Conservation (phyloP, 2,329 filamentous ascomycete species). For the Cercospora nicotianae region DNA sequence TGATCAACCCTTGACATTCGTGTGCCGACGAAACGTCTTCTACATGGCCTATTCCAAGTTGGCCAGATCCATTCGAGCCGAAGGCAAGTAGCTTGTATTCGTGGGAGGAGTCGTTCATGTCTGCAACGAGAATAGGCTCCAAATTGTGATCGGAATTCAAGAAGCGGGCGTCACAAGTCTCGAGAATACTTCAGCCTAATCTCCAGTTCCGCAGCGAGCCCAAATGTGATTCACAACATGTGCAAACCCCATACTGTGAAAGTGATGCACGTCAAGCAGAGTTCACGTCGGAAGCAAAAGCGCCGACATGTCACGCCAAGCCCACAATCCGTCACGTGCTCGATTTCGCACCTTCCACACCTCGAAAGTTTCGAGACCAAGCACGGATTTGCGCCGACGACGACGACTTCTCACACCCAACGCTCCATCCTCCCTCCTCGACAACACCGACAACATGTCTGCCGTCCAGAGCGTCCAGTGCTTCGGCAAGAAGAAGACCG, state of each 20-base stretch:
- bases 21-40: constrained; percentile 43
- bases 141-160: neutral
- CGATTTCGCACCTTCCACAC: constrained; percentile 9
- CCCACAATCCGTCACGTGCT: constrained; percentile 4
- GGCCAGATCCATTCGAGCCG: constrained; percentile 55
- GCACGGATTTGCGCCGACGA: constrained; percentile 12
- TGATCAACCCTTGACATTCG: neutral
- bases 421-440: constrained; percentile 6
- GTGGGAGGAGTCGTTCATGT: neutral
- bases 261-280: neutral
- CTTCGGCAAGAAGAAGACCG: constrained; percentile 85
- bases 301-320: constrained; percentile 5
- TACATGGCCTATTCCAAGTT: constrained; percentile 51
- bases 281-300: neutral
- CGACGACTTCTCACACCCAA: constrained; percentile 20
- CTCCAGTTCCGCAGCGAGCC: neutral
- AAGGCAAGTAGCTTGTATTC: constrained; percentile 35
- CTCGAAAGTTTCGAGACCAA: constrained; percentile 8
- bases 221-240: neutral
- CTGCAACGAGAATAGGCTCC: neutral
- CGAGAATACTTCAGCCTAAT: neutral
- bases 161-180: no score
- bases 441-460: constrained; percentile 57
- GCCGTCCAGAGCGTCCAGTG: constrained; percentile 71
- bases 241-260: neutral